Evolutionary conservation across 2,329 filamentous ascomycete genomes (phyloP).

Genomic region (Endoconidiophora laricicola): DNA sequence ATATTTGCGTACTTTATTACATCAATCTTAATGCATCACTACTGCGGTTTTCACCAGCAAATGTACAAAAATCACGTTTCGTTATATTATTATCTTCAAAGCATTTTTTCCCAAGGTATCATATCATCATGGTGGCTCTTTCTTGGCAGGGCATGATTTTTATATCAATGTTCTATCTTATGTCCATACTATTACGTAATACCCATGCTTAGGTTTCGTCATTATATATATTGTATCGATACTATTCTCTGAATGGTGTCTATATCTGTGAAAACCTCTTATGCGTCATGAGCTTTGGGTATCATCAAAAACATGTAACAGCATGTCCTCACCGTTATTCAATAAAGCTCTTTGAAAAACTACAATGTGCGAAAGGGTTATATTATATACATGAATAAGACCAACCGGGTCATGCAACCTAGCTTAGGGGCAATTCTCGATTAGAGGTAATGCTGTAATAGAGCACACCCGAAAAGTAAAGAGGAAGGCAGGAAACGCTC

Average conservation of each 20-base stretch:
- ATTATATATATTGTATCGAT: neutral
- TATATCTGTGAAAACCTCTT: too few species aligned
- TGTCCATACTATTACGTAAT: neutral
- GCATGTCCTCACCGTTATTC: too few species aligned
- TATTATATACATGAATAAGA: too few species aligned
- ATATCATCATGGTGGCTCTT: constrained; percentile 2
- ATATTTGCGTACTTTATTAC: neutral
- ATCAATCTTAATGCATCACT: constrained; percentile 1
- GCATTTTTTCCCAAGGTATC: neutral
- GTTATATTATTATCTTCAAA: neutral
- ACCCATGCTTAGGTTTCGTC: neutral
- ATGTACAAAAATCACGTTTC: constrained; percentile 5
- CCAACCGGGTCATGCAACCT: too few species aligned
- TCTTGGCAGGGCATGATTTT: constrained; percentile 6
- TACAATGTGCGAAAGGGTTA: too few species aligned
- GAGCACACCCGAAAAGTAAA: too few species aligned
- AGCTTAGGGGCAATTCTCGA: too few species aligned
- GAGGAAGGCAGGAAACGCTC: too few species aligned
- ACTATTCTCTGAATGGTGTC: neutral
- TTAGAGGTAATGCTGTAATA: too few species aligned
- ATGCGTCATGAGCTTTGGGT: too few species aligned
- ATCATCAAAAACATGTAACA: too few species aligned
- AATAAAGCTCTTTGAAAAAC: too few species aligned
- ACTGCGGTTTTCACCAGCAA: neutral
- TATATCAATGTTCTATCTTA: neutral